phyloP scores from a whole-genome alignment of 495 filamentous ascomycete species.

The Podospora comata region DNA sequence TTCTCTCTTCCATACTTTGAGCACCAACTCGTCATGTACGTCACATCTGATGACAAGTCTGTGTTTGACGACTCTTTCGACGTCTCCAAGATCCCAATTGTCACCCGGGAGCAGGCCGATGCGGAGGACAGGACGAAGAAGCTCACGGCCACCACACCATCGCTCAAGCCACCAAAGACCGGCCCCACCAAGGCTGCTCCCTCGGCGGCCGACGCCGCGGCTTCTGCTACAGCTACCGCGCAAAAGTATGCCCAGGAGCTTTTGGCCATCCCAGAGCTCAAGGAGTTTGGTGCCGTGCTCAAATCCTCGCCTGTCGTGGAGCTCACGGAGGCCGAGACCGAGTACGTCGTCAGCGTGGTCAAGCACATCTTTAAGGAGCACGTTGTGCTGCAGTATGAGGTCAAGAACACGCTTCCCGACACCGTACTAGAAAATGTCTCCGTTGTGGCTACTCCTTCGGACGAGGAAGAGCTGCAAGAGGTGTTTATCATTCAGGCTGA shows the following conservation, averaged over 20 bases:
- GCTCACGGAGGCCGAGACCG: constrained; percentile 93
- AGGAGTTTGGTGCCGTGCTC: constrained; percentile 80
- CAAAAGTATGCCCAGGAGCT: constrained; percentile 87
- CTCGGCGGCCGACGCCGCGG: constrained; percentile 66
- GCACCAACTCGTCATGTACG: constrained; percentile 96
- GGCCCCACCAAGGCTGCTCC: constrained; percentile 72
- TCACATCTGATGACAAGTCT: constrained; percentile 81
- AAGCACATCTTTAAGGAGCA: constrained; percentile 99
- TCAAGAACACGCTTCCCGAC: constrained; percentile 94
- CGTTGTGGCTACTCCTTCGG: constrained; percentile 77
- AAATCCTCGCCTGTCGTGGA: constrained; percentile 85
- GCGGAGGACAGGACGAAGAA: constrained; percentile 98
- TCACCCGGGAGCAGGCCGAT: constrained; percentile 91
- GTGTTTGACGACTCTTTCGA: constrained; percentile 87
- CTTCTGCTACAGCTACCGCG: constrained; percentile 69
- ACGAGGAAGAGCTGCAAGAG: constrained; percentile 79
- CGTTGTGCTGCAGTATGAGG: constrained; percentile 92
- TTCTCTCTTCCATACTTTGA: constrained; percentile 95
- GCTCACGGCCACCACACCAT: constrained; percentile 84
- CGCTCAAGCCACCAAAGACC: constrained; percentile 86
- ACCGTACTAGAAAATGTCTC: constrained; percentile 89
- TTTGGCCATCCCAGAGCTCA: constrained; percentile 84
- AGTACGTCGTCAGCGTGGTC: constrained; percentile 89
- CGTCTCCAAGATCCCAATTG: constrained; percentile 83
- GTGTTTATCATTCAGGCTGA: constrained; percentile 91